phyloP scores from a whole-genome alignment of 768 basidiomycete genomes.

The Leucogyrophana mollusca region DNA sequence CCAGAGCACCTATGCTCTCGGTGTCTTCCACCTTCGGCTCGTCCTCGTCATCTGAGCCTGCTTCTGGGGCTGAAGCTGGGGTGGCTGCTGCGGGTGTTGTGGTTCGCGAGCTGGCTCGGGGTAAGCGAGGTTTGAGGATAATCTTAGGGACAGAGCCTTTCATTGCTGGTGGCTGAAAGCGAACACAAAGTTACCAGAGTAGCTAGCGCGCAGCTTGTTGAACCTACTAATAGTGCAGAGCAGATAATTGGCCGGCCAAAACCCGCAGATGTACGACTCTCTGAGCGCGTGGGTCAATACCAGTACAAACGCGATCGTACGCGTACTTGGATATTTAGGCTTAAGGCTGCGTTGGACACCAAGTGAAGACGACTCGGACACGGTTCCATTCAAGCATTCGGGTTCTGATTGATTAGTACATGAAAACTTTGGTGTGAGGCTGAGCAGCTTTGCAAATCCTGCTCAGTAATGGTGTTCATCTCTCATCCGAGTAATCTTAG shows the following conservation, averaged over 20 bases:
- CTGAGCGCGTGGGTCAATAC: too few relatives aligned
- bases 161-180: too few relatives aligned
- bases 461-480: too few relatives aligned
- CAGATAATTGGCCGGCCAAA: too few relatives aligned
- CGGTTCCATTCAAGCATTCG: neutral
- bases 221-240: too few relatives aligned
- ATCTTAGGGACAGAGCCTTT: conserved; percentile 28
- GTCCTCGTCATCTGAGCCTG: conserved; percentile 13
- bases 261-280: too few relatives aligned
- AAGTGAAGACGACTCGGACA: neutral
- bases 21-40: conserved; percentile 30
- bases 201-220: too few relatives aligned
- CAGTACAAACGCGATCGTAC: too few relatives aligned
- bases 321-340: conserved; percentile 1
- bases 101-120: conserved; percentile 22
- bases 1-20: conserved; percentile 23
- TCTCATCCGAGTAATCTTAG: neutral
- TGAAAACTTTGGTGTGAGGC: too few relatives aligned
- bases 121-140: conserved; percentile 38
- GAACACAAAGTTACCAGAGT: too few relatives aligned
- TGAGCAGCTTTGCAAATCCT: too few relatives aligned
- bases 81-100: conserved; percentile 15
- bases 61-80: conserved; percentile 10
- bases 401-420: too few relatives aligned
- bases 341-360: conserved; percentile 1